Evolutionary conservation across 75 land plant genomes (phyloP).

Genomic region (Adiantum capillusveneris): DNA sequence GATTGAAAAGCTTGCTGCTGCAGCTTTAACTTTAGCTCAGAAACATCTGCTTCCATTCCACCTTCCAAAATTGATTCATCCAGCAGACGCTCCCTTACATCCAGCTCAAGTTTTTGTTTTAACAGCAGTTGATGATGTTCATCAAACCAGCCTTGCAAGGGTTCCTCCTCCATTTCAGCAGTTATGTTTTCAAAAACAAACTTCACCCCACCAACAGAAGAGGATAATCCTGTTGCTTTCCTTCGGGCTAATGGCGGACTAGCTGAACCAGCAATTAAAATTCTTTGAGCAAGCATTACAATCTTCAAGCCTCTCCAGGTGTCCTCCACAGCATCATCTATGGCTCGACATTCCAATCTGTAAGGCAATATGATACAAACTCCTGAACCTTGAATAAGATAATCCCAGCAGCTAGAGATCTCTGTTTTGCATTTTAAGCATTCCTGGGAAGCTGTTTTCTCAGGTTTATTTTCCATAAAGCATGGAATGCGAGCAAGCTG

Average conservation of each 20-base stretch:
- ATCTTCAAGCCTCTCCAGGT: slow-evolving; percentile 76
- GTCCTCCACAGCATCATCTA: slow-evolving; percentile 93
- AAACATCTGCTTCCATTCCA: slow-evolving; percentile 2
- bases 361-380: slow-evolving; percentile 81
- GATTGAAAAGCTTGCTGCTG: slow-evolving; percentile 62
- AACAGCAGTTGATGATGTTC: slow-evolving; percentile 80
- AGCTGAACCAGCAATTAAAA: slow-evolving; percentile 13
- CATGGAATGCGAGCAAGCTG: slow-evolving; percentile 85
- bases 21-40: slow-evolving; percentile 40
- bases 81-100: slow-evolving; percentile 61
- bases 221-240: slow-evolving; percentile 11
- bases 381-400: slow-evolving; percentile 76
- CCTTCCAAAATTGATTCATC: slow-evolving; percentile 49
- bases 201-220: slow-evolving; percentile 43
- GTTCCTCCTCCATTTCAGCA: slow-evolving; percentile 97
- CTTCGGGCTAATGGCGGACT: not conserved
- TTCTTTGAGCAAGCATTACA: slow-evolving; percentile 53
- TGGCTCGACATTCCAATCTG: slow-evolving; percentile 76
- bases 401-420: slow-evolving; percentile 54
- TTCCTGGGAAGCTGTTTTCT: slow-evolving; percentile 12
- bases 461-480: slow-evolving; percentile 5
- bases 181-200: slow-evolving; percentile 58
- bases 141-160: slow-evolving; percentile 98
- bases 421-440: slow-evolving; percentile 13
- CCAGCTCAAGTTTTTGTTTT: slow-evolving; percentile 65